Evolutionary conservation across 371 early-diverging fungal genomes (phyloP).

Genomic region (Mucor indicus): DNA sequence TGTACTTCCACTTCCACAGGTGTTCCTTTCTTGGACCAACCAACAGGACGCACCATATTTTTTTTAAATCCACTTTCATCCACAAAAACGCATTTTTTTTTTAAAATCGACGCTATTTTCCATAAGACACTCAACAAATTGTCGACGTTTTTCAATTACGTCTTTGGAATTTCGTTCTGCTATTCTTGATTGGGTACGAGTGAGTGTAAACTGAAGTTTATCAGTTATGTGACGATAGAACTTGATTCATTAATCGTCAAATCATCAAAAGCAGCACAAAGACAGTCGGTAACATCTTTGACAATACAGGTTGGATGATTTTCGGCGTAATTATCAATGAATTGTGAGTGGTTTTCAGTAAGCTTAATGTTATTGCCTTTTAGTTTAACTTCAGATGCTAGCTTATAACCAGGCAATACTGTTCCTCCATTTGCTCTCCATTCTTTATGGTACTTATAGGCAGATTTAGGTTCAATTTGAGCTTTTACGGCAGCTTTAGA

Average conservation of each 20-base stretch:
- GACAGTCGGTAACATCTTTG: conserved; percentile 10
- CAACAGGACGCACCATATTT: conserved; percentile 2
- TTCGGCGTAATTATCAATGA: conserved; percentile 3
- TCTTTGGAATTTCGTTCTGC: conserved; percentile 17
- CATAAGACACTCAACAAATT: conserved; percentile 11
- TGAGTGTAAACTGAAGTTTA: conserved; percentile 20
- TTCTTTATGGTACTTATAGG: conserved; percentile 6
- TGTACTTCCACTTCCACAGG: conserved; percentile 12
- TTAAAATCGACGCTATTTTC: conserved; percentile 2
- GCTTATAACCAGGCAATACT: conserved; percentile 12
- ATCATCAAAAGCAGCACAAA: conserved; percentile 16
- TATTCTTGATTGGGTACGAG: conserved; percentile 17
- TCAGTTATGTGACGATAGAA: conserved; percentile 20
- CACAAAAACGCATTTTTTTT: conserved; percentile 3
- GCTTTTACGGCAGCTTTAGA: conserved; percentile 14
- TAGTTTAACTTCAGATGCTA: conserved; percentile 9
- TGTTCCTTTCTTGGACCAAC: conserved; percentile 6
- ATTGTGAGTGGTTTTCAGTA: conserved; percentile 7
- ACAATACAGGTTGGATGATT: conserved; percentile 8
- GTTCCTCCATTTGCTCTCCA: conserved; percentile 11
- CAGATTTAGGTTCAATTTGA: conserved; percentile 8
- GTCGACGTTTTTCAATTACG: conserved; percentile 12
- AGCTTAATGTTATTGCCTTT: conserved; percentile 12
- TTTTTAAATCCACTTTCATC: conserved; percentile 5
- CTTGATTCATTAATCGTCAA: conserved; percentile 10